Evolutionary conservation across 345 rosid species (phyloP), one percentile per base, ranked within the genome.

Genomic region (Erucastrum elatum): DNA sequence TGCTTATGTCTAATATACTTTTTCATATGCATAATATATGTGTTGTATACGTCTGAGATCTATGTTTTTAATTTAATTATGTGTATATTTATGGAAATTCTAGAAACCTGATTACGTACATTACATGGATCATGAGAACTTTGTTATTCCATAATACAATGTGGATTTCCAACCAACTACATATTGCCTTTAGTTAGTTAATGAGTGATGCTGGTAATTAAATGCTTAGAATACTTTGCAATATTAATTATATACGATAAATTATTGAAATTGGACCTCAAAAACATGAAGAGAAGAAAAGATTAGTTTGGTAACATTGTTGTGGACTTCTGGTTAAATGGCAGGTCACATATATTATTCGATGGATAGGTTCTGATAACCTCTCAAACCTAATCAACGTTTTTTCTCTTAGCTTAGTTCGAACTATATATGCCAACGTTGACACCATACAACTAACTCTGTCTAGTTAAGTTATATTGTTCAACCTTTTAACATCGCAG

Each of bases 291-390:
- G 35, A 58, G 33, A 60, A 66, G 15, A 10, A 79, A 39, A 61
- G 78, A 21, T 21, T 21, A 68, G 75, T 79, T 79, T 67, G 82
- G 78, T 79, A 51, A 68, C 58, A 51, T 62, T 68, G 74, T 74
- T 79, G 75, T 79, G 74, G 78, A 74, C 82, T 79, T 79, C 30
- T 67, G 75, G 74, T 61, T 72, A 41, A 78, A 59, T 72, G 72
- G 77, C 73, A 72, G 73, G 55, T 78, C 62, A 44, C 29, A 55
- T 41, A 71, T 66, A 58, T 53, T 66, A 41, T 58, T 49, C 72
- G 68, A 79, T 67, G 59, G 78, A 73, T 73, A 79, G 72, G 73
- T 66, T 79, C 44, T 68, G 82, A 67, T 73, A 60, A 79, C 70
- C 78, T 79, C 68, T 74, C 75, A 51, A 59, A 79, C 82, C 82